phyloP scores from a whole-genome alignment of 1,284 basidiomycete genomes.

The Trichosporon sp. region DNA sequence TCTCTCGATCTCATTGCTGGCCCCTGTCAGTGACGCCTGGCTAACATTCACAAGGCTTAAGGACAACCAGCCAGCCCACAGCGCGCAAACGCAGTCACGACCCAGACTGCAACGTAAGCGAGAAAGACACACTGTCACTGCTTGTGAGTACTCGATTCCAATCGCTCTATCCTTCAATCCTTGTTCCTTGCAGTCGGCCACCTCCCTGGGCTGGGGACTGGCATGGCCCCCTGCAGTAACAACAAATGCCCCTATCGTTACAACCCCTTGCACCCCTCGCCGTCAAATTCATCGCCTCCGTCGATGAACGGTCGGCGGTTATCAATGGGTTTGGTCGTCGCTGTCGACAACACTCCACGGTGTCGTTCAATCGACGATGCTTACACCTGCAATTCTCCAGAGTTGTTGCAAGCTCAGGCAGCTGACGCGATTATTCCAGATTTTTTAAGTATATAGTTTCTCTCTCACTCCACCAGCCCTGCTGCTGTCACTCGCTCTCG shows the following conservation, averaged over 20 bases:
- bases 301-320: not conserved
- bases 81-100: not conserved
- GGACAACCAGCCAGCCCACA: not conserved
- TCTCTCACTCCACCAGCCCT: conserved; percentile 8
- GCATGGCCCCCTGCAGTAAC: conserved; percentile 1
- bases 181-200: not conserved
- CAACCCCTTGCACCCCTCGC: conserved; percentile 12
- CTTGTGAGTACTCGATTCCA: not conserved
- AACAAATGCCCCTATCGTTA: conserved; percentile 1
- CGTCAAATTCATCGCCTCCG: conserved; percentile 9
- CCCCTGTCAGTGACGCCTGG: not conserved
- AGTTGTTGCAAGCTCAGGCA: not conserved
- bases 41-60: conserved; percentile 13
- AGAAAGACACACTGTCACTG: not conserved
- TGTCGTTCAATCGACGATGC: not conserved
- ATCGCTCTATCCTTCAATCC: not conserved
- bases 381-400: not conserved
- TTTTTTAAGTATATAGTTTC: conserved; percentile 16
- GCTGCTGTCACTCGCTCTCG: conserved; percentile 5
- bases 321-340: not conserved
- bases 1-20: conserved; percentile 10
- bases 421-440: conserved; percentile 17
- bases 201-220: not conserved
- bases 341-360: not conserved
- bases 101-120: conserved; percentile 1